phyloP scores from a whole-genome alignment of 345 rosid genomes.

The Salix arbutifolia region DNA sequence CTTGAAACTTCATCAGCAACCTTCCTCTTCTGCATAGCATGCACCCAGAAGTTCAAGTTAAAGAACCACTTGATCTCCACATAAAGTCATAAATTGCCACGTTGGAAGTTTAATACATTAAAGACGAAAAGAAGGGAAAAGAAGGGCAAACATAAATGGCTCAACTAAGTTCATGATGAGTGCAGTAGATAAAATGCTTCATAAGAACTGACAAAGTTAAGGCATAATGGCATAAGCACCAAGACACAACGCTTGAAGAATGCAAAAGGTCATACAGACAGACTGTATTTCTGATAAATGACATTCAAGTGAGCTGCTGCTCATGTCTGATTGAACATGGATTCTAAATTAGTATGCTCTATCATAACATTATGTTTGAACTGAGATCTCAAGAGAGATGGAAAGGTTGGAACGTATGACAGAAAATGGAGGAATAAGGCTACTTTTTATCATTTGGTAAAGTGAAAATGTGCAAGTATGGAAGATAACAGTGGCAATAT shows the following conservation, averaged over 20 bases:
- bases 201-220: background rate
- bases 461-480: background rate
- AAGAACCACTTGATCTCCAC: background rate
- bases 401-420: background rate
- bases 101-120: background rate
- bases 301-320: background rate
- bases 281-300: background rate
- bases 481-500: background rate
- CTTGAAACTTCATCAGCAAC: constrained; percentile 35
- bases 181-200: background rate
- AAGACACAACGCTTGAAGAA: background rate
- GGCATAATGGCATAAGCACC: background rate
- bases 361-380: background rate
- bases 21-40: constrained; percentile 50
- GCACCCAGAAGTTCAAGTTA: background rate
- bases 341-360: background rate
- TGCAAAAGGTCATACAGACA: background rate
- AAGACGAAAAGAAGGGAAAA: background rate
- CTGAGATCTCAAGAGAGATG: background rate
- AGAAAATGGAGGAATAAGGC: background rate
- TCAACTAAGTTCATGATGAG: background rate
- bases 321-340: background rate
- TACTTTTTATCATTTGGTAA: background rate
- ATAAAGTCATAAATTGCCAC: background rate
- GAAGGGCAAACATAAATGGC: background rate